Conservation (phyloP, 2,329 filamentous ascomycete species). For the Dryadomyces sulphureus region DNA sequence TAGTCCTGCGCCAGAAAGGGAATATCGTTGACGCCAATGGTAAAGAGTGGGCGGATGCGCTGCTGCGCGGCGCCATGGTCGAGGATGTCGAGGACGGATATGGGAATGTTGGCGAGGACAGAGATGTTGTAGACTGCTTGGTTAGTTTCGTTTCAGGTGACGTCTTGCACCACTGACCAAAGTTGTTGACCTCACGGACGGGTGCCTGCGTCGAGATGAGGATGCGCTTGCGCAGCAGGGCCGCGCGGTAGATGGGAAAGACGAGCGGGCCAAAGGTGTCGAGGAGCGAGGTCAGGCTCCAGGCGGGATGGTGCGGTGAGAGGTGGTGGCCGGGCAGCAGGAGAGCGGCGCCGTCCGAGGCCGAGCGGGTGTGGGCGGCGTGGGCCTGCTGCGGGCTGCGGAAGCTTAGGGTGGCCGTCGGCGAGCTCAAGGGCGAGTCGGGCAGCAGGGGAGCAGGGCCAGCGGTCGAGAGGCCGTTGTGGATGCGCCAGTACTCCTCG, state of each 20-base stretch:
- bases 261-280: conserved; percentile 80
- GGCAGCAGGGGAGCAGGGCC: conserved; percentile 17
- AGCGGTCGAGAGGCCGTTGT: conserved; percentile 19
- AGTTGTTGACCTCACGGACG: conserved; percentile 74
- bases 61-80: conserved; percentile 41
- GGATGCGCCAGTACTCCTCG: conserved; percentile 66
- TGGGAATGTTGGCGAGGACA: conserved; percentile 78
- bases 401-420: conserved; percentile 24
- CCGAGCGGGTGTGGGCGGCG: conserved; percentile 41
- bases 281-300: conserved; percentile 63
- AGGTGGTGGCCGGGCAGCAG: conserved; percentile 50
- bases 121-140: conserved; percentile 76
- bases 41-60: conserved; percentile 73
- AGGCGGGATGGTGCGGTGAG: conserved; percentile 70
- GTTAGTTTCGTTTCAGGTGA: not conserved
- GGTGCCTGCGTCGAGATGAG: conserved; percentile 76
- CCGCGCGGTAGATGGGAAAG: conserved; percentile 80
- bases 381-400: conserved; percentile 20
- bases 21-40: conserved; percentile 86
- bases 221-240: conserved; percentile 74
- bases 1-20: conserved; percentile 54
- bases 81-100: conserved; percentile 56
- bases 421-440: conserved; percentile 38
- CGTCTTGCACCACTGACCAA: no score
- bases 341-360: conserved; percentile 45